These are phyloP conservation scores for Xylariaceae sp. DNA, from an alignment of 2,329 filamentous ascomycete species.

Conservation along the genomic window DNA sequence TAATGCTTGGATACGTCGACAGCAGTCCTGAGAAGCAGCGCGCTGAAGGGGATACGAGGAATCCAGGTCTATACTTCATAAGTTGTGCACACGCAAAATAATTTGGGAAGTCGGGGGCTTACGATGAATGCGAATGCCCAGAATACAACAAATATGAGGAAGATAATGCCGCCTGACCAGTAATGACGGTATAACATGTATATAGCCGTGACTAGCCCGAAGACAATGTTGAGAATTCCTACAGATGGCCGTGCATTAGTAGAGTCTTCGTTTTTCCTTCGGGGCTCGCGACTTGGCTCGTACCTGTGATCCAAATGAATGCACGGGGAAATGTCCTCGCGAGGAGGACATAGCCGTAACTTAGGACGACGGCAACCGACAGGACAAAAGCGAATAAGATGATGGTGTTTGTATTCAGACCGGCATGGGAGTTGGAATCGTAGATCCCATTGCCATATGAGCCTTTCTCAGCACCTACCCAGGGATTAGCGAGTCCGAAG, in stretches of 20 bases:
- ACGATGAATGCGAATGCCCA: conserved; percentile 71
- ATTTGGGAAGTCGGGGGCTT: conserved; percentile 5
- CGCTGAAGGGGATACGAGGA: conserved; percentile 81
- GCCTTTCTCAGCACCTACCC: conserved; percentile 44
- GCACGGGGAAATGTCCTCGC: conserved; percentile 77
- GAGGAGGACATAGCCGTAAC: conserved; percentile 68
- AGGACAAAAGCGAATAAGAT: conserved; percentile 79
- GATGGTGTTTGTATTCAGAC: conserved; percentile 75
- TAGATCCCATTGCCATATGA: conserved; percentile 71
- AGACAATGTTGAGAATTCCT: conserved; percentile 71
- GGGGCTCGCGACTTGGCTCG: neutral
- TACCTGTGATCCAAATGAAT: conserved; percentile 85
- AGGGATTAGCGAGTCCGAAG: conserved; percentile 6
- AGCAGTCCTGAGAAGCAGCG: conserved; percentile 78
- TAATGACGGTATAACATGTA: conserved; percentile 76
- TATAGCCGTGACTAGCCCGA: conserved; percentile 78
- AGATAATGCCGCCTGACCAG: conserved; percentile 81
- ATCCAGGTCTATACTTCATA: conserved; percentile 60
- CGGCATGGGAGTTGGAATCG: conserved; percentile 56
- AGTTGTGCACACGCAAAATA: neutral
- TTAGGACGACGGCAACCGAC: conserved; percentile 66
- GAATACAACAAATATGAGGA: conserved; percentile 76
- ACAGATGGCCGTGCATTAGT: neutral
- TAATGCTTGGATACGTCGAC: conserved; percentile 80
- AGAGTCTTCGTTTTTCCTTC: neutral